Evolutionary conservation across 2,329 filamentous ascomycete genomes (phyloP), one percentile per base, ranked within the genome.

Genomic region (Lecanicillium sp.): DNA sequence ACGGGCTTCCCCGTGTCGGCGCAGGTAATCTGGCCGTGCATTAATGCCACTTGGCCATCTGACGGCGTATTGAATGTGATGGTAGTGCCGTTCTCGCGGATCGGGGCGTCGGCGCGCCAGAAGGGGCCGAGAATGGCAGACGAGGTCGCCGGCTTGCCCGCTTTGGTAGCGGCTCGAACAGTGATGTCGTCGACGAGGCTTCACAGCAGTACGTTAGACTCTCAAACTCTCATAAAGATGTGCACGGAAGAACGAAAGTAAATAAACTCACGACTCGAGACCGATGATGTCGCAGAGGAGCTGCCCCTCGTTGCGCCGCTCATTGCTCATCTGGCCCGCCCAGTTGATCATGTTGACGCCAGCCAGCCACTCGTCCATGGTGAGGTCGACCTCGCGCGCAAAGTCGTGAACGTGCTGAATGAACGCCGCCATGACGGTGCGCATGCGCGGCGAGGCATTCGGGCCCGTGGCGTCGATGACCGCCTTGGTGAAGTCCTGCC

Each of bases 101-200:
- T 68, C 5, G 88, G 87, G 0, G 87, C 81, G 56, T 90, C 77
- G 36, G 80, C 75, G 5, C 87, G 78, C 79, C 87, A 94, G 69
- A 95, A 95, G 1, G 89, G 89, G 0, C 89, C 89, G 0, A 95
- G 77, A 55, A 95, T 89, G 33, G 88, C 82, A 4, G 86, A 86
- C 2, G 86, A 79, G 5, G 87, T 93, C 10, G 81, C 73, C 12
- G 68, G 60, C 12, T 70, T 68, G 32, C 60, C 53, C 29, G 60
- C 57, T 43, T 68, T 67, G 46, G 74, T 69, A 42, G 75, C 74
- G 14, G 59, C 54, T 43, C 80, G 82, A 67, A 82, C 85, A 48
- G 85, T 87, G 60, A 93, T 91, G 62, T 91, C 86, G 63, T 91
- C 87, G 39, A 90, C 86, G 4, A 87, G 77, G 17, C 72, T 74